Base-by-base conservation (phyloP, 257 asterid species). In the Coffea canephora region DNA sequence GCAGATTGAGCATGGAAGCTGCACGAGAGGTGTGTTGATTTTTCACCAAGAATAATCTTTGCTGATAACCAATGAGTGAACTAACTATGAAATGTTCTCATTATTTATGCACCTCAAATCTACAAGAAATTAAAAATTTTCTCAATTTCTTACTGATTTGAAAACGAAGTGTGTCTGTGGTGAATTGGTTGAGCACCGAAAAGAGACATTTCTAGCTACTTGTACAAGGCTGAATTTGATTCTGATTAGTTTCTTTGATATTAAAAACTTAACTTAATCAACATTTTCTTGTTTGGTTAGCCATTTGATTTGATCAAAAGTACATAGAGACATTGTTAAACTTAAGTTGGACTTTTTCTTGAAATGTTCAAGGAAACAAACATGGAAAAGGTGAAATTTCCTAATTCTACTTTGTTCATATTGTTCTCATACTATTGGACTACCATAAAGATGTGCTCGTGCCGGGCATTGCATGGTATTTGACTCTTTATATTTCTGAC, bases 1-100 rank as follows among this genome's bases (percentile, higher is more conserved):
- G 98, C 74, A 92, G 99, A 86, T 87, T 96, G 91, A 96, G 98
- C 94, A 96, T 96, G 99, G 98, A 94, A 79, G 98, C 97, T 83
- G 99, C 99, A 48, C 88, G 96, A 80, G 98, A 94, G 96, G 99
- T 96, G 73, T 79, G 93, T 86, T 77, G 74, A 57, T 75, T 70
- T 73, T 80, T 19, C 76, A 27, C 61, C 82, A 41, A 43, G 45
- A 79, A 66, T 3, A 31, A 50, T 57, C 45, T 59, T 45, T 54
- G 5, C 77, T 25, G 45, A 68, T 25, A 19, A 43, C 49, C 19
- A 52, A 31, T 9, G 39, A 65, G 43, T 66, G 10, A 52, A 12
- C 45, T 36, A 21, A 31, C 41, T 25, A 12, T 52, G 34, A 67
- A 39, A 69, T 50, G 65, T 25, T 57, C 18, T 45, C 39, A 11